Evolutionary conservation across 2,329 filamentous ascomycete genomes (phyloP).

Genomic region (Teratosphaeria zuluensis): DNA sequence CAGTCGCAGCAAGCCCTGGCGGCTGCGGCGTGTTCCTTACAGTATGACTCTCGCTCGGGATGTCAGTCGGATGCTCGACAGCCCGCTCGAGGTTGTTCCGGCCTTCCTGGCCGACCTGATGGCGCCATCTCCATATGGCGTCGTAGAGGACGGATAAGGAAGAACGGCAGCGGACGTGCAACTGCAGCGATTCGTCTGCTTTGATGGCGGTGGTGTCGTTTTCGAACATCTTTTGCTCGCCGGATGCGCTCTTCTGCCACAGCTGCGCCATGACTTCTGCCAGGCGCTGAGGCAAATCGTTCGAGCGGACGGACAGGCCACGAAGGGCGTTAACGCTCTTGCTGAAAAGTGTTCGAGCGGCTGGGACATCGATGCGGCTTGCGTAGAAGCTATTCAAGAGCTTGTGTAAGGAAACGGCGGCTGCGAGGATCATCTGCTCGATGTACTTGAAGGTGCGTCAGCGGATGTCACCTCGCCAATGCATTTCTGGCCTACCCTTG

Average conservation of each 20-base stretch:
- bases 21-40: conserved; percentile 19
- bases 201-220: background rate
- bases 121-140: conserved; percentile 76
- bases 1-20: background rate
- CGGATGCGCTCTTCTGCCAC: conserved; percentile 52
- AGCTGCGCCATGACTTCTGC: conserved; percentile 82
- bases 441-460: conserved; percentile 43
- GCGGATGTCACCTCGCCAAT: background rate
- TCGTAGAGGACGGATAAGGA: conserved; percentile 81
- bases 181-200: conserved; percentile 59
- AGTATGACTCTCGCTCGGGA: conserved; percentile 17
- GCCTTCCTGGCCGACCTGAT: conserved; percentile 51
- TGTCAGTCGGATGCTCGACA: conserved; percentile 66
- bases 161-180: conserved; percentile 74
- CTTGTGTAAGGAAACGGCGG: conserved; percentile 67
- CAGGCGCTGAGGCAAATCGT: conserved; percentile 69
- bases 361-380: conserved; percentile 58
- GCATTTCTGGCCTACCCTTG: conserved; percentile 31
- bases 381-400: conserved; percentile 67
- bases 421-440: conserved; percentile 77
- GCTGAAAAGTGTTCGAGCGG: conserved; percentile 60
- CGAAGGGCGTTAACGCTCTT: conserved; percentile 61
- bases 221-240: conserved; percentile 20
- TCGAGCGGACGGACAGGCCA: conserved; percentile 63
- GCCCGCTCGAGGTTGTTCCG: conserved; percentile 46